These are phyloP conservation scores for Fusarium brevicatenulatum DNA, from an alignment of 2,329 filamentous ascomycete species.

Conservation along the genomic window DNA sequence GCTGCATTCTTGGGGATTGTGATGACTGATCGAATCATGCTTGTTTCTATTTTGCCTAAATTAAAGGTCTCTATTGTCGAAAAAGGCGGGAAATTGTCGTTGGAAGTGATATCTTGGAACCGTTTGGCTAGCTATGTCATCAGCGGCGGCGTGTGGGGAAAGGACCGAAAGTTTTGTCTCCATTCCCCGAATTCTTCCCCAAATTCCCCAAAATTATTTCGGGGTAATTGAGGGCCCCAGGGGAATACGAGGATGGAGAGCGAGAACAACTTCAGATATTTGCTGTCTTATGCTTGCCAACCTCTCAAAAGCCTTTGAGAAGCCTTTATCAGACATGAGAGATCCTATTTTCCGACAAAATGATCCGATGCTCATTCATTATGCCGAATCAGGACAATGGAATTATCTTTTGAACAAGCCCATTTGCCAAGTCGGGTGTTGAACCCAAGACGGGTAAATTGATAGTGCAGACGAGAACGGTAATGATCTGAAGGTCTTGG, in stretches of 20 bases:
- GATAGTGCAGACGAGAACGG: neutral
- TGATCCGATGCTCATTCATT: neutral
- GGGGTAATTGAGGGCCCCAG: slow-evolving; percentile 24
- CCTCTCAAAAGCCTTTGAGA: neutral
- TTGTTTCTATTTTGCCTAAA: neutral
- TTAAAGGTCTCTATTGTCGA: neutral
- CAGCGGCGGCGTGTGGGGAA: slow-evolving; percentile 37
- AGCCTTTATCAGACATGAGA: accelerated
- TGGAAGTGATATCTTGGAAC: neutral
- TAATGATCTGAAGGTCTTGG: slow-evolving; percentile 2
- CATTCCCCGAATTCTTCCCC: slow-evolving; percentile 26
- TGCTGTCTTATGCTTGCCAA: accelerated
- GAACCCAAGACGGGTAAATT: neutral
- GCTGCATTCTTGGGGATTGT: neutral
- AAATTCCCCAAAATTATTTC: slow-evolving; percentile 31
- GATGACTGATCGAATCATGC: neutral
- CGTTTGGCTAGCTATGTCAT: slow-evolving; percentile 23
- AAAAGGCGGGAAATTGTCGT: neutral
- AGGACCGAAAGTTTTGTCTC: slow-evolving; percentile 33
- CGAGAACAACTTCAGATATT: neutral
- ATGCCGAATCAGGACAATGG: neutral
- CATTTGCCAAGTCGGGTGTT: slow-evolving; percentile 8
- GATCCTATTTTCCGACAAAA: neutral
- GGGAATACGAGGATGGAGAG: neutral
- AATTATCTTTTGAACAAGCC: neutral